Base-by-base conservation (phyloP, 192 early-diverging fungal species). In the Helicostylum pulchrum region DNA sequence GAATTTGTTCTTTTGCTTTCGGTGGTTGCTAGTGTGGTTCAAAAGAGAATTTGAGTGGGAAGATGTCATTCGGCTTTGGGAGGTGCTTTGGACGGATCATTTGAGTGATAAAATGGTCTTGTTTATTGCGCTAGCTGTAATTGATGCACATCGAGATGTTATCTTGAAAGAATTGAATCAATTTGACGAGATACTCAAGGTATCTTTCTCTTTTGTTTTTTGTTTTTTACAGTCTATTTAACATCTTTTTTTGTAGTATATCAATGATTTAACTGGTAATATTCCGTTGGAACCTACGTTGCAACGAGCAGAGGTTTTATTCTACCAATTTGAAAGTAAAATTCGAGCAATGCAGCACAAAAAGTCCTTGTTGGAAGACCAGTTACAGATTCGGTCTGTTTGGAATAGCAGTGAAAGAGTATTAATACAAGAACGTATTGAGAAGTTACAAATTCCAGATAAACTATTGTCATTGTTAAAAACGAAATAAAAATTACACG, bases 1-100 rank as follows among this genome's bases (percentile, higher is more conserved):
- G 49, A 95, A 99, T 70, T 81, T 99, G 64, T 98, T 99, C 67
- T 93, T 88, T 74, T 97, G 95, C 74, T 99, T 97, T 82, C 90
- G 97, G 17, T 99, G 96, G 96, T 78, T 99, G 12, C 68, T 99
- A 46, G 85, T 99, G 32, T 92, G 91, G 79, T 99, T 96, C 77
- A 99, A 99, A 73, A 87, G 97, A 50, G 97, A 99, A 78, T 96
- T 98, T 67, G 78, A 88, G 62, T 96, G 93, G 82, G 82, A 86
- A 11, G 89, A 97, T 42, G 80, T 91, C 15, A 79, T 92, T 72
- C 62, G 76, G 45, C 68, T 99, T 26, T 98, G 97, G 97, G 96
- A 98, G 72, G 89, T 91, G 2, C 74, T 92, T 12, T 90, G 88
- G 82, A 81, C 88, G 1, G 81, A 92, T 57, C 81, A 87, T 59